Percentiles rank a stretch among this genome's conserved stretches.
Conservation (phyloP, 148 eudicot genomes). For the Beta vulgaris region DNA sequence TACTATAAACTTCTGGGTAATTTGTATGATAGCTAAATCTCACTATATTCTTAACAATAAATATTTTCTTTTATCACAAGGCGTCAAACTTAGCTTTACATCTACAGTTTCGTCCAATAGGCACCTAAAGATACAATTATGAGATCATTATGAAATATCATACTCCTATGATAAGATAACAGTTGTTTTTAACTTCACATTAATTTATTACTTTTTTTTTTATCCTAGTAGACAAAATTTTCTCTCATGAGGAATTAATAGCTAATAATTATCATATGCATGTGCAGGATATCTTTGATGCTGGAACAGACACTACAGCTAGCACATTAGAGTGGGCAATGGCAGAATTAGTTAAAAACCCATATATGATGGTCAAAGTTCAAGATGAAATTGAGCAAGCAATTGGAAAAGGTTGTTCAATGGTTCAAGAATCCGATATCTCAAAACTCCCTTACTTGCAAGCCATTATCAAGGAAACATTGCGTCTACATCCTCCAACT, state of each 20-base stretch:
- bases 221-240: no score
- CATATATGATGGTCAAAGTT: conserved; percentile 12
- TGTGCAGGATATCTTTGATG: conserved; percentile 30
- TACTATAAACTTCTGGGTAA: no score
- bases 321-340: conserved; percentile 34
- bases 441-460: conserved; percentile 57
- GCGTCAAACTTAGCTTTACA: no score
- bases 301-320: conserved; percentile 33
- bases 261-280: neutral
- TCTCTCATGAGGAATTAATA: no score
- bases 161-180: no score
- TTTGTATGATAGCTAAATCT: no score
- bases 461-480: conserved; percentile 63
- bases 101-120: no score
- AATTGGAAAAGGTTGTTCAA: conserved; percentile 20
- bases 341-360: conserved; percentile 28
- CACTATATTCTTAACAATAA: no score
- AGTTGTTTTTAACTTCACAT: neutral
- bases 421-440: conserved; percentile 32
- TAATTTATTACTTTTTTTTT: neutral
- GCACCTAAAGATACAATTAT: no score
- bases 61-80: no score
- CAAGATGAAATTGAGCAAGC: conserved; percentile 24
- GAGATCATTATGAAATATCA: no score
- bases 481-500: conserved; percentile 60